Conservation (phyloP, 2,329 filamentous ascomycete genomes). For the Phoma sp. region DNA sequence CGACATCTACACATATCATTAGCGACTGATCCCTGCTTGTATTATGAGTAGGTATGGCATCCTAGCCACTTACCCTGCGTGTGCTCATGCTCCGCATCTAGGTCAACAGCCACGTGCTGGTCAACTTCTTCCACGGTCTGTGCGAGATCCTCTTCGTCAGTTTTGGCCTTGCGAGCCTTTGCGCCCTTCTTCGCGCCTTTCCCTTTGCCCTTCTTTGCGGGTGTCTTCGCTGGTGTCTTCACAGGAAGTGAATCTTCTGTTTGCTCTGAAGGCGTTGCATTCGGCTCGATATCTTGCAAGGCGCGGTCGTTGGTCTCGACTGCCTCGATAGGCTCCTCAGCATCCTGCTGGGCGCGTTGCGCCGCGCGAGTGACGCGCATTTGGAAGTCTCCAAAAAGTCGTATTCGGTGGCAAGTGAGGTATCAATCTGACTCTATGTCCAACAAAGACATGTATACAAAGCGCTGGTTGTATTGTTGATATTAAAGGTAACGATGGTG, state of each 20-base stretch:
- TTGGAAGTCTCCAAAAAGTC: slow-evolving; percentile 10
- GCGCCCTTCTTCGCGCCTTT: slow-evolving; percentile 26
- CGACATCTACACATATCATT: slow-evolving; percentile 26
- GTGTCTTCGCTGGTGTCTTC: slow-evolving; percentile 42
- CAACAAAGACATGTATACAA: slow-evolving; percentile 23
- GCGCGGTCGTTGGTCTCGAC: slow-evolving; percentile 38
- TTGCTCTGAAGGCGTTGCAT: slow-evolving; percentile 28
- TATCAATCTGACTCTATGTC: slow-evolving; percentile 16
- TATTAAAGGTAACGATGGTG: background rate
- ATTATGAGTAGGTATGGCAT: slow-evolving; percentile 1
- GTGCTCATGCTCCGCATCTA: slow-evolving; percentile 26
- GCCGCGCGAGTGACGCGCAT: slow-evolving; percentile 55
- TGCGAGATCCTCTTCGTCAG: slow-evolving; percentile 27
- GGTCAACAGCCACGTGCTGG: slow-evolving; percentile 25
- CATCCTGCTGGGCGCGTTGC: slow-evolving; percentile 49
- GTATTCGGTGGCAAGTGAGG: background rate
- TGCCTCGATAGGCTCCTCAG: slow-evolving; percentile 45
- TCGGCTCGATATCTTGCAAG: slow-evolving; percentile 51
- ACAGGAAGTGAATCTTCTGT: slow-evolving; percentile 23
- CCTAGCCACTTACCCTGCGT: slow-evolving; percentile 27
- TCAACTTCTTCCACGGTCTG: slow-evolving; percentile 31
- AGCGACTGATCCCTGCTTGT: slow-evolving; percentile 22
- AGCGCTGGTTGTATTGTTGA: slow-evolving; percentile 15
- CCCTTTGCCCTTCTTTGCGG: slow-evolving; percentile 34
- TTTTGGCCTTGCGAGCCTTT: slow-evolving; percentile 40